These are phyloP conservation scores for Ganoderma sp. DNA, from an alignment of 1,284 basidiomycete genomes.

Conservation along the genomic window DNA sequence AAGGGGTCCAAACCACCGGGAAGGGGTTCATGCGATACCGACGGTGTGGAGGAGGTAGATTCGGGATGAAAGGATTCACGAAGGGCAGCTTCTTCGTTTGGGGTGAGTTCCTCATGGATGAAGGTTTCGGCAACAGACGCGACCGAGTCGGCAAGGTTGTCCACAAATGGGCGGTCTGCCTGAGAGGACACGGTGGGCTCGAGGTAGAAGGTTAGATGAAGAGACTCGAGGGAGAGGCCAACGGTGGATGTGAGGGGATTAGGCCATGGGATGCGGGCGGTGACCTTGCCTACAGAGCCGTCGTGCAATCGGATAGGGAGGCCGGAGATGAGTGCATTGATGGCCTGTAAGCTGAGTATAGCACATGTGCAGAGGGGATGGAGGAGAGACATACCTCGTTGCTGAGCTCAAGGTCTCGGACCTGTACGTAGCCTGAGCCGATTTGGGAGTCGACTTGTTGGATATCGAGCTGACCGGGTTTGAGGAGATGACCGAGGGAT, in stretches of 20 bases:
- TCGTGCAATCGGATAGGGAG: conserved; percentile 74
- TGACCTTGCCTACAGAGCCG: conserved; percentile 76
- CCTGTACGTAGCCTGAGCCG: conserved; percentile 85
- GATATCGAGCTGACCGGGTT: conserved; percentile 86
- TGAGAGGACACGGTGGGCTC: conserved; percentile 39
- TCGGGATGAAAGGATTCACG: conserved; percentile 69
- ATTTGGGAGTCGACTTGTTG: conserved; percentile 92
- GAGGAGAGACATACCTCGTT: conserved; percentile 59
- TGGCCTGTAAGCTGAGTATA: conserved; percentile 59
- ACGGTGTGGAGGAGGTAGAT: conserved; percentile 31
- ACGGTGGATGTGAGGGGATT: conserved; percentile 75
- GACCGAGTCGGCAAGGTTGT: conserved; percentile 76
- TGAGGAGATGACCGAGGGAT: conserved; percentile 84
- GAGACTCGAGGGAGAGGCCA: conserved; percentile 67
- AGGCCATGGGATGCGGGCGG: conserved; percentile 78
- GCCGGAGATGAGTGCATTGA: conserved; percentile 74
- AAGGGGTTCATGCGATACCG: conserved; percentile 34
- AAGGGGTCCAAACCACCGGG: conserved; percentile 75
- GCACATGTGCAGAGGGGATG: background rate
- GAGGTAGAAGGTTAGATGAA: conserved; percentile 67
- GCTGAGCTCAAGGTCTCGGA: conserved; percentile 84
- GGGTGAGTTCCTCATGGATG: conserved; percentile 79
- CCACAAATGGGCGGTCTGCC: conserved; percentile 30
- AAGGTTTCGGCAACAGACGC: conserved; percentile 84
- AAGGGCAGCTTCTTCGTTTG: conserved; percentile 74